Conservation (phyloP, 2,329 filamentous ascomycete genomes). For the Clarireedia homoeocarpa region DNA sequence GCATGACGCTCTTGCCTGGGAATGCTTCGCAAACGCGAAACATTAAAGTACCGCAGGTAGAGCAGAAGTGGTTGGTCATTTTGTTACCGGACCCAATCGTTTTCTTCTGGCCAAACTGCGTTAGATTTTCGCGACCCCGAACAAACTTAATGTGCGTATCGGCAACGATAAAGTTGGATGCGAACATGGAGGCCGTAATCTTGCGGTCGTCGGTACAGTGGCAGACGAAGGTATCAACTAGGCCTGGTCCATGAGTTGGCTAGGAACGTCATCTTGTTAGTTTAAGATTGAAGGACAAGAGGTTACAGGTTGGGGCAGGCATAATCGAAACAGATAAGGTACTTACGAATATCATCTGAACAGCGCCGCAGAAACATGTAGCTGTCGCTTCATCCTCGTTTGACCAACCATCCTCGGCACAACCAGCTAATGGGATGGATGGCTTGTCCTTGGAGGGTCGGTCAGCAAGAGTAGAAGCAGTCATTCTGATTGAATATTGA, state of each 20-base stretch:
- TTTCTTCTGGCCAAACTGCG: slow-evolving; percentile 35
- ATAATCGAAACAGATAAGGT: neutral
- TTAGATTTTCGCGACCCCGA: slow-evolving; percentile 45
- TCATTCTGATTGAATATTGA: neutral
- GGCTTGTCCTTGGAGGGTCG: slow-evolving; percentile 17
- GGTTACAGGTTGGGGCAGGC: neutral
- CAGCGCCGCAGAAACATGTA: slow-evolving; percentile 50
- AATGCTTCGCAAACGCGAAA: slow-evolving; percentile 41
- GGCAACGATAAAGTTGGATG: slow-evolving; percentile 46
- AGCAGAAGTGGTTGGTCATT: slow-evolving; percentile 58
- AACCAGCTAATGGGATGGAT: slow-evolving; percentile 34
- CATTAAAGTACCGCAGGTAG: slow-evolving; percentile 52
- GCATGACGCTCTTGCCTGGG: slow-evolving; percentile 40
- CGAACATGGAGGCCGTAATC: slow-evolving; percentile 54
- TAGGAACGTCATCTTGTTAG: slow-evolving; percentile 17
- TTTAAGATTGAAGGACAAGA: neutral
- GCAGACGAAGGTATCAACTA: slow-evolving; percentile 47
- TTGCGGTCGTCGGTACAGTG: slow-evolving; percentile 56
- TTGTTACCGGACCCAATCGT: slow-evolving; percentile 39
- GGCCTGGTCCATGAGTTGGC: slow-evolving; percentile 38
- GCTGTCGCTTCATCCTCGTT: slow-evolving; percentile 43
- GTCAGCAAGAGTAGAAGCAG: neutral
- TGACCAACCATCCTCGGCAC: slow-evolving; percentile 37
- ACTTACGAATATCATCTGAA: slow-evolving; percentile 46
- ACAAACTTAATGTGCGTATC: slow-evolving; percentile 39